Evolutionary conservation across 768 basidiomycete genomes (phyloP).

Genomic region (Pisolithus sp.): DNA sequence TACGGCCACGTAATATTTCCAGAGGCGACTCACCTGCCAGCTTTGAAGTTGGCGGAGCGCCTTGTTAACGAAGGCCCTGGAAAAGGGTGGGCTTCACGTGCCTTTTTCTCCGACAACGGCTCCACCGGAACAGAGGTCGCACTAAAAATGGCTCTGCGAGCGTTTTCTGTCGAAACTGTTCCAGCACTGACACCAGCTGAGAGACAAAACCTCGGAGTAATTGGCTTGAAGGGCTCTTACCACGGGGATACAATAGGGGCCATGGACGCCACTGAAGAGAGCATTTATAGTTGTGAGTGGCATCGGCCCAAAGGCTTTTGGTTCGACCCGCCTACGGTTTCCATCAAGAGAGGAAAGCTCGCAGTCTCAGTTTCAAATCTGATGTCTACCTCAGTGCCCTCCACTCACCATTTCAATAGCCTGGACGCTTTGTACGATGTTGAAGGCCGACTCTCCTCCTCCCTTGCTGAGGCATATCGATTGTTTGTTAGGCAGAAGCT

Average conservation of each 20-base stretch:
- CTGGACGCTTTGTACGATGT: conserved; percentile 69
- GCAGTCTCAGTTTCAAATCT: conserved; percentile 49
- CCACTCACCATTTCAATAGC: conserved; percentile 28
- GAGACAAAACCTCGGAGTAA: conserved; percentile 57
- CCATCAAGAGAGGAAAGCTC: conserved; percentile 54
- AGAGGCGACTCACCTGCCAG: conserved; percentile 79
- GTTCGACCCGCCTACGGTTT: conserved; percentile 84
- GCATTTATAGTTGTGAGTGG: conserved; percentile 94
- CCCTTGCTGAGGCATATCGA: conserved; percentile 61
- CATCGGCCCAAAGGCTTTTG: conserved; percentile 88
- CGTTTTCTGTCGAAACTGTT: conserved; percentile 41
- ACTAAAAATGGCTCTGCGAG: conserved; percentile 90
- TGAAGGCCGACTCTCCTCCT: conserved; percentile 45
- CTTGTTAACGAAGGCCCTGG: conserved; percentile 75
- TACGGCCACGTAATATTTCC: conserved; percentile 99
- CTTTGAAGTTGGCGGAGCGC: conserved; percentile 75
- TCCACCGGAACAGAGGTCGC: conserved; percentile 98
- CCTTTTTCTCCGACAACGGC: conserved; percentile 92
- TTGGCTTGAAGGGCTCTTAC: conserved; percentile 89
- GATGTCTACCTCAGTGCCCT: conserved; percentile 27
- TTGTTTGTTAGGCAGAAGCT: conserved; percentile 50
- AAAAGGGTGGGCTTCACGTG: conserved; percentile 83
- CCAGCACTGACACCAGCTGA: conserved; percentile 29
- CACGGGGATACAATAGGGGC: conserved; percentile 97
- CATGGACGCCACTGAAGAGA: conserved; percentile 93